Base-by-base conservation (phyloP, 805 yeast species). In the Kodamaea nitidulidarum region DNA sequence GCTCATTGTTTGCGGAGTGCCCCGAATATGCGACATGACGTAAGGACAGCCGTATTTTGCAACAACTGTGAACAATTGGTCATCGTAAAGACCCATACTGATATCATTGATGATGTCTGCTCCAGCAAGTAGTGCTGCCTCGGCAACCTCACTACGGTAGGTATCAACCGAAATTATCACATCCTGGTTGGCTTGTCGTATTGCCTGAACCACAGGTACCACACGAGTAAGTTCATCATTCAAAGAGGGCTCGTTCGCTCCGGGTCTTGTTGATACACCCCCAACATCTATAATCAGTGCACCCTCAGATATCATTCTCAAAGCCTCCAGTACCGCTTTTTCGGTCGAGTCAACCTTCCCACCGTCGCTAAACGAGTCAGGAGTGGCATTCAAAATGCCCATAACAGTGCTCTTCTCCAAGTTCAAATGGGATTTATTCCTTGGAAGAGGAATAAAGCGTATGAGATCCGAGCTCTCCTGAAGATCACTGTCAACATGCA, bases 361-460 rank as follows among this genome's bases (percentile, higher is more conserved):
- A 2, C 96, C 98, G 60, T 93, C 98, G 32, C 95, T 85, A 56
- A 93, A 93, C 1, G 96, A 88, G 60, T 93, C 97, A 0, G 97
- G 96, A 0, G 98, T 93, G 15, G 84, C 73, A 52, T 93, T 93
- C 46, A 93, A 61, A 35, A 93, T 81, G 1, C 88, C 93, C 98
- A 93, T 93, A 32, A 88, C 56, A 37, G 71, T 61, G 0, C 97
- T 87, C n/a, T 63, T 66, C 51, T 80, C 83, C 48, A 74, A 71
- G 24, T 58, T 58, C 32, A 64, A 45, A 4, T 51, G 50, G 22
- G 49, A 52, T 5, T 35, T n/a, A 4, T 41, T 18, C 16, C 54
- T 41, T 7, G 67, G 46, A 10, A 69, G 47, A 12, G 90, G 88
- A 2, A 78, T 60, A 18, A 78, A 50, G 35, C 70, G 78, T 42